Evolutionary conservation across 371 early-diverging fungal genomes (phyloP).

Genomic region (Apophysomyces trapeziformis): DNA sequence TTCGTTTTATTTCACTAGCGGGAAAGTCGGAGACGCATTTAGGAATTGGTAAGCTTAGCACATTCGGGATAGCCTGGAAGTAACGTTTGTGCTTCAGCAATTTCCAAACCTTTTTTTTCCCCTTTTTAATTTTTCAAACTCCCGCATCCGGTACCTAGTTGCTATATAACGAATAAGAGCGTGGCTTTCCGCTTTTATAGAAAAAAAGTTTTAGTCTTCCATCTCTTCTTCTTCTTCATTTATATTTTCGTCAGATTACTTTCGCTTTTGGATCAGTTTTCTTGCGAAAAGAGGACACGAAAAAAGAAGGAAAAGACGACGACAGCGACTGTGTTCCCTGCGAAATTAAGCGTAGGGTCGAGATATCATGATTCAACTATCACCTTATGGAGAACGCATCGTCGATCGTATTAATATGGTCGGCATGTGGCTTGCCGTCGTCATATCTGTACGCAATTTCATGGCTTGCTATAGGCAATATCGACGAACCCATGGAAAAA

Average conservation of each 20-base stretch:
- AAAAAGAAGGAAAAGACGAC: background rate
- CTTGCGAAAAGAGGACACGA: background rate
- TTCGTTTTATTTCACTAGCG: background rate
- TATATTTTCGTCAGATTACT: background rate
- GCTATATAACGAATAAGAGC: conserved; percentile 2
- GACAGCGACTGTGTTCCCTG: background rate
- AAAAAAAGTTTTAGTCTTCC: background rate
- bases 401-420: conserved; percentile 48
- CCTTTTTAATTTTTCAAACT: conserved; percentile 5
- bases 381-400: conserved; percentile 42
- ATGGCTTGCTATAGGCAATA: conserved; percentile 41
- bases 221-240: background rate
- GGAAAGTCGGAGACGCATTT: conserved; percentile 5
- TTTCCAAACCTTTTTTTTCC: background rate
- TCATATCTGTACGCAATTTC: conserved; percentile 41
- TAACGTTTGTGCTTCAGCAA: background rate
- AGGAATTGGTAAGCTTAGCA: conserved; percentile 6
- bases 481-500: conserved; percentile 42
- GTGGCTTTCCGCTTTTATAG: background rate
- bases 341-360: background rate
- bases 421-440: conserved; percentile 51
- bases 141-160: background rate
- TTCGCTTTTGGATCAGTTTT: background rate
- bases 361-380: conserved; percentile 37
- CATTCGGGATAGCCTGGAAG: background rate